Evolutionary conservation across 2,329 filamentous ascomycete species (phyloP).

Genomic region (Aureobasidium sp.): DNA sequence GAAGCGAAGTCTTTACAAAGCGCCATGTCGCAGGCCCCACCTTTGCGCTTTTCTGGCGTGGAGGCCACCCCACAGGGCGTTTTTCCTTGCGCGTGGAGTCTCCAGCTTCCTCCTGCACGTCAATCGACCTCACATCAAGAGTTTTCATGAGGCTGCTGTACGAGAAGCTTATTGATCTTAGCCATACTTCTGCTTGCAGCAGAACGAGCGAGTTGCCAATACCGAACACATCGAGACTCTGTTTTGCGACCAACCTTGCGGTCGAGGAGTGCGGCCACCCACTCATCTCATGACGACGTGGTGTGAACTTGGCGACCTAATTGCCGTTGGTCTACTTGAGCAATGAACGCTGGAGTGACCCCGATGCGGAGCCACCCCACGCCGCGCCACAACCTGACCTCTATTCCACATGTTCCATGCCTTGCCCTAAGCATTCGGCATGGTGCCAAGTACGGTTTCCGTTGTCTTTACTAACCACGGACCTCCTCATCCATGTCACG

Average conservation of each 20-base stretch:
- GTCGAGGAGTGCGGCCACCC: neutral
- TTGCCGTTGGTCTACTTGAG: neutral
- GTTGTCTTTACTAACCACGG: conserved; percentile 3
- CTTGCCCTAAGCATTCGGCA: neutral
- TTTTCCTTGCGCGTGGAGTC: neutral
- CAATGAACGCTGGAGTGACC: neutral
- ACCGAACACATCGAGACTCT: neutral
- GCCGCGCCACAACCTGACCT: neutral
- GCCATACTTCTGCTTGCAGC: rapidly evolving
- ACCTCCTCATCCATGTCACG: neutral
- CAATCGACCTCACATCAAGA: neutral
- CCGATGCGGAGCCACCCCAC: neutral
- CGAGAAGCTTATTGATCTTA: neutral
- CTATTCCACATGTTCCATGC: neutral
- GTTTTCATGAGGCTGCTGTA: neutral
- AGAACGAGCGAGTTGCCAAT: neutral
- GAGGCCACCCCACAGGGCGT: neutral
- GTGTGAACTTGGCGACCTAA: neutral
- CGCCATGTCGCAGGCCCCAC: neutral
- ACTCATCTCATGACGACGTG: neutral
- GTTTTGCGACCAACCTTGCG: neutral
- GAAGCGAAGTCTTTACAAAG: neutral
- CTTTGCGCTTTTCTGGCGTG: neutral
- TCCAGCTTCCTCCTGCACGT: neutral
- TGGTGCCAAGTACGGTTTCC: conserved; percentile 1